phyloP scores from a whole-genome alignment of 129 eudicot genomes.

The Apium graveolens region DNA sequence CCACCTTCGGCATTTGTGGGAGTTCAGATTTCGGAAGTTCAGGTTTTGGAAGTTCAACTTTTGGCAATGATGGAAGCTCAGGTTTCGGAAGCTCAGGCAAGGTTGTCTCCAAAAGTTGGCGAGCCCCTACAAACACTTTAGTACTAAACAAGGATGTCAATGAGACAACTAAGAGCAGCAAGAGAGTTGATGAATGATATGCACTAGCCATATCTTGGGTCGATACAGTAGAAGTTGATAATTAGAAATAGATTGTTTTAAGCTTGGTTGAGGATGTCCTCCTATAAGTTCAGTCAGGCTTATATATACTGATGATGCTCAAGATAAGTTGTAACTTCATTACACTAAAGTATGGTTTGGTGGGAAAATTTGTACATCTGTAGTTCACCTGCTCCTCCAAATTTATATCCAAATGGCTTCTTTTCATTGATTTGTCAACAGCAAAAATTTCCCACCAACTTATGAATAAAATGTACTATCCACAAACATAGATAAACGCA shows the following conservation, averaged over 20 bases:
- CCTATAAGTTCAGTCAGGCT: neutral
- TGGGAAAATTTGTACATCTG: neutral
- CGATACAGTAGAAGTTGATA: neutral
- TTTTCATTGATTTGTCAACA: neutral
- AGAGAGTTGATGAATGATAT: neutral
- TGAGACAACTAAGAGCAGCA: neutral
- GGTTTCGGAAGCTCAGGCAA: slow-evolving; percentile 16
- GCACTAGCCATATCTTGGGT: slow-evolving; percentile 10
- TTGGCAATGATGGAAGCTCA: slow-evolving; percentile 9
- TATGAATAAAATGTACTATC: neutral
- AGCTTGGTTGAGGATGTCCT: neutral
- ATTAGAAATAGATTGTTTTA: neutral
- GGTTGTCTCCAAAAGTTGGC: slow-evolving; percentile 14
- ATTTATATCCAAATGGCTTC: neutral
- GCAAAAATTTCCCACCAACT: neutral
- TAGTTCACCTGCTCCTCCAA: neutral
- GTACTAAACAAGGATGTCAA: slow-evolving; percentile 6
- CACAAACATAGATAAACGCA: neutral
- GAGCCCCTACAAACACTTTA: slow-evolving; percentile 1
- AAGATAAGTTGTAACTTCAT: neutral
- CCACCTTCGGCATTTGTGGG: neutral
- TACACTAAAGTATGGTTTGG: neutral
- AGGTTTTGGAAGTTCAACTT: slow-evolving; percentile 16
- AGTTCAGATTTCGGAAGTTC: slow-evolving; percentile 13
- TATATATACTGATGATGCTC: neutral